These are phyloP conservation scores for Chytriomyces hyalinus DNA, from an alignment of 192 early-diverging fungal species.

Conservation along the genomic window DNA sequence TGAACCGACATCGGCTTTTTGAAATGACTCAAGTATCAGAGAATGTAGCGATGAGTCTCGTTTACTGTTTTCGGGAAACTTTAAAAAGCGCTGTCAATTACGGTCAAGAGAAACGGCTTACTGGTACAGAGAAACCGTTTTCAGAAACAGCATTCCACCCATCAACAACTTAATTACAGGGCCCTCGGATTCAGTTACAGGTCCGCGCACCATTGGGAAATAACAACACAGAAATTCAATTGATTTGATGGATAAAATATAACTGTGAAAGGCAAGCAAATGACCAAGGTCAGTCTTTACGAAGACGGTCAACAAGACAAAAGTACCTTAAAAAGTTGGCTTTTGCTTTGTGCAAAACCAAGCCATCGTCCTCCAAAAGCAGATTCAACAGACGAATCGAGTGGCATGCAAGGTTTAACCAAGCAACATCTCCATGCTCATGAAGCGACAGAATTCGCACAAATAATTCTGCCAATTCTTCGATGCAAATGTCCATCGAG, in stretches of 20 bases:
- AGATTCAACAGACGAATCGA: not conserved
- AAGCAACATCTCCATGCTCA: conserved; percentile 1
- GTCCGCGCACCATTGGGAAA: conserved; percentile 19
- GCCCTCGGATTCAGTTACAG: not conserved
- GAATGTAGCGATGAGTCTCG: not conserved
- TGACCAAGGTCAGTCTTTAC: not conserved
- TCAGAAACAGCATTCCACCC: no score
- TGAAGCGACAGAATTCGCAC: conserved; percentile 21
- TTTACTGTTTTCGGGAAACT: conserved; percentile 1
- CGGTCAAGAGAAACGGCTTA: no score
- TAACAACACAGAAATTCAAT: conserved; percentile 27
- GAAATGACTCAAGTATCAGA: conserved; percentile 5
- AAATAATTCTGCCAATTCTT: conserved; percentile 25
- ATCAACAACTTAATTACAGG: no score
- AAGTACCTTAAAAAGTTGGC: conserved; percentile 30
- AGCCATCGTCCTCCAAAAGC: conserved; percentile 6
- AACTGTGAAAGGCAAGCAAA: conserved; percentile 5
- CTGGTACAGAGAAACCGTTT: no score
- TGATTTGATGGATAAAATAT: conserved; percentile 27
- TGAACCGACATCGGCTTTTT: not conserved
- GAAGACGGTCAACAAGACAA: not conserved
- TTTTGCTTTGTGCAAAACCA: conserved; percentile 15
- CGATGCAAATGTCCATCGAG: conserved; percentile 28
- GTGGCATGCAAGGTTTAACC: not conserved
- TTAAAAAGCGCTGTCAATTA: no score